Evolutionary conservation across 495 filamentous ascomycete species (phyloP).

Genomic region (Annulohypoxylon maeteangense): DNA sequence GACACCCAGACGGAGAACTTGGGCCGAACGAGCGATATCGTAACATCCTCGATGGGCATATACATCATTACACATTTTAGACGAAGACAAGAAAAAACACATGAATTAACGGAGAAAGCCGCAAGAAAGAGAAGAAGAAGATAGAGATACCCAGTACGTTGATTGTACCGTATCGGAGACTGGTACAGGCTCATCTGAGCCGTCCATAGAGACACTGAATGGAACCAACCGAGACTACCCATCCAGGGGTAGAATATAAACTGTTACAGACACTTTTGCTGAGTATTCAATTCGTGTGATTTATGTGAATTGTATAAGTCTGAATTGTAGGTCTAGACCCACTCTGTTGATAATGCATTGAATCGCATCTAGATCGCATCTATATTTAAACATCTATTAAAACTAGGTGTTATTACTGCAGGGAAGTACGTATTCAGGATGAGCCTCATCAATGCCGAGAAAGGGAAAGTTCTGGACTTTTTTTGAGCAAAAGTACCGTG

Average conservation of each 20-base stretch:
- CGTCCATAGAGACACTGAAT: slow-evolving; percentile 10
- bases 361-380: not conserved
- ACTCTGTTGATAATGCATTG: not conserved
- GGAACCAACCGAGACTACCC: slow-evolving; percentile 1
- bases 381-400: not conserved
- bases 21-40: not conserved
- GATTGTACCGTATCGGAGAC: slow-evolving; percentile 8
- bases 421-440: not conserved
- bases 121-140: too few relatives aligned
- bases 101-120: not conserved
- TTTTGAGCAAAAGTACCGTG: not conserved
- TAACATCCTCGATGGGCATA: not conserved
- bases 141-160: slow-evolving; percentile 3
- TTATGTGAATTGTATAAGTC: not conserved
- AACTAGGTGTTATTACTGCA: not conserved
- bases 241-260: not conserved
- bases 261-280: not conserved
- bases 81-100: not conserved
- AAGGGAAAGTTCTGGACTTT: not conserved
- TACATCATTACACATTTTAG: not conserved
- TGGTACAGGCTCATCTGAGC: not conserved
- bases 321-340: too few relatives aligned
- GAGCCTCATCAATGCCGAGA: not conserved
- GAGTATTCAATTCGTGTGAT: not conserved
- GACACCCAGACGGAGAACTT: not conserved